Conservation (phyloP, 2,329 filamentous ascomycete genomes). For the Xylariaceae sp. region DNA sequence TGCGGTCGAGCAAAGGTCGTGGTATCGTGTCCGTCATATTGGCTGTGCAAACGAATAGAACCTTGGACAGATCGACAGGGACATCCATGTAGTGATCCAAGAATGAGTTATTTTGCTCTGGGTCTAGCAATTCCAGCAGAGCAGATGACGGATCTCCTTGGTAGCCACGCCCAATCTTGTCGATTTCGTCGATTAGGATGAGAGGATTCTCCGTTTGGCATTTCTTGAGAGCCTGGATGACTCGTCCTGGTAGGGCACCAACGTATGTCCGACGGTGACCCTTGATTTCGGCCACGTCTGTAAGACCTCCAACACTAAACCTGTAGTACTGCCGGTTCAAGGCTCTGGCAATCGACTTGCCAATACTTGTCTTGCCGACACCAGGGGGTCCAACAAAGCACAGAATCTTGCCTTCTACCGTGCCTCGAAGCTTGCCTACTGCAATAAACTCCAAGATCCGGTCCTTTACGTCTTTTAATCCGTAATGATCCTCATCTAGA, state of each 20-base stretch:
- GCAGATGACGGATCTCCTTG: constrained; percentile 95
- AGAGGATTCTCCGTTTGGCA: constrained; percentile 98
- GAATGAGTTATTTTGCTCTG: constrained; percentile 96
- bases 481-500: constrained; percentile 93
- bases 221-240: constrained; percentile 98
- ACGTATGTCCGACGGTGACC: constrained; percentile 95
- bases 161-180: constrained; percentile 95
- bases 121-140: constrained; percentile 86
- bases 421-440: constrained; percentile 92
- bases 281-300: constrained; percentile 98
- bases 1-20: constrained; percentile 84
- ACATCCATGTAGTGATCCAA: constrained; percentile 98
- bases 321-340: constrained; percentile 96
- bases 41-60: constrained; percentile 96
- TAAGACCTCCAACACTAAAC: constrained; percentile 94
- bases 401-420: constrained; percentile 95
- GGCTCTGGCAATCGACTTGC: constrained; percentile 93
- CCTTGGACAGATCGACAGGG: constrained; percentile 93
- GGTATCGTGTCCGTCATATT: constrained; percentile 99
- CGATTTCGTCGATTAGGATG: constrained; percentile 93
- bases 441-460: constrained; percentile 97
- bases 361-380: constrained; percentile 97
- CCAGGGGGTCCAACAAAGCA: constrained; percentile 96
- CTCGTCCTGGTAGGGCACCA: constrained; percentile 87
- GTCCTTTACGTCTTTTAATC: constrained; percentile 96